A percentile compares a stretch with the other conserved stretches of the same genome.
These are phyloP conservation scores for Curvularia sp. DNA, from an alignment of 2,329 filamentous ascomycete species.

Conservation along the genomic window DNA sequence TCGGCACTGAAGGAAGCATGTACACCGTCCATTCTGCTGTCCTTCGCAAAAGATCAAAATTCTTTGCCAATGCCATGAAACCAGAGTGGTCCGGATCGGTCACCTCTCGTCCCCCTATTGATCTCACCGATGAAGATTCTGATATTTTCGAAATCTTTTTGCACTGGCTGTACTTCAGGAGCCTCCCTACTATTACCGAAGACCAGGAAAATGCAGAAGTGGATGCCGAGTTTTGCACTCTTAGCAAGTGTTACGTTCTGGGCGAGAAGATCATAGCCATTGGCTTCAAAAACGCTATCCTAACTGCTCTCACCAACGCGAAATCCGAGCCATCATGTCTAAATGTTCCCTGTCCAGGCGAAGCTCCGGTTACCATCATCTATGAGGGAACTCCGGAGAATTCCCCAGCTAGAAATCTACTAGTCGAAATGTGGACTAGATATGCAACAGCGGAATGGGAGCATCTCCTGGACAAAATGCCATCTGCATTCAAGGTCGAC, in stretches of 20 bases:
- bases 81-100: not conserved
- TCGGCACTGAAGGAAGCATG: not conserved
- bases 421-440: not conserved
- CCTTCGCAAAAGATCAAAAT: not conserved
- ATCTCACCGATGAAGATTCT: not conserved
- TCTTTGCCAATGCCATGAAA: not conserved
- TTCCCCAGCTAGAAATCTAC: not conserved
- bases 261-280: not conserved
- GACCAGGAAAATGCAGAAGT: not conserved
- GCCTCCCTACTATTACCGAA: not conserved
- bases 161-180: not conserved
- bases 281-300: not conserved
- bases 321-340: not conserved
- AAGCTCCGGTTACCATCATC: not conserved
- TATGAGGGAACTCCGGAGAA: not conserved
- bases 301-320: not conserved
- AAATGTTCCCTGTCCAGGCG: not conserved
- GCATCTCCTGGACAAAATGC: not conserved
- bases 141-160: constrained; percentile 1
- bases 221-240: not conserved
- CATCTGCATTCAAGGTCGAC: not conserved
- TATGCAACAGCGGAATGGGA: not conserved
- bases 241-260: not conserved
- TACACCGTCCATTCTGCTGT: not conserved
- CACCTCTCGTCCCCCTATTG: not conserved